Conservation (phyloP, 257 asterid genomes). For the Avicennia marina region DNA sequence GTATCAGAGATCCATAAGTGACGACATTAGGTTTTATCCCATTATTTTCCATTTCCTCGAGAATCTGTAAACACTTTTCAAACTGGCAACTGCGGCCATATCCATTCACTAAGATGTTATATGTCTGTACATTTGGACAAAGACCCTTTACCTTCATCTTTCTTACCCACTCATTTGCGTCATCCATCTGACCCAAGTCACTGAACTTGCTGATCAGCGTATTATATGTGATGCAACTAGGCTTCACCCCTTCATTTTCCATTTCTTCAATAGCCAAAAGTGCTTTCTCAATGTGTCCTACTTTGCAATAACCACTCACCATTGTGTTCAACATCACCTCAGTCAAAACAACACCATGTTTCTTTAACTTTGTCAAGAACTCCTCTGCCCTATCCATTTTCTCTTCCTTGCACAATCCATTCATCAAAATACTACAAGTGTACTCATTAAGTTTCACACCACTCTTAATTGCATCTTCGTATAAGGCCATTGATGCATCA, state of each 20-base stretch:
- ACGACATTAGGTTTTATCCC: conserved; percentile 51
- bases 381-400: conserved; percentile 55
- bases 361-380: conserved; percentile 43
- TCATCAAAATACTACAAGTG: conserved; percentile 50
- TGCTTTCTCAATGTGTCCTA: conserved; percentile 51
- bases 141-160: conserved; percentile 55
- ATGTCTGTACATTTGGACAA: conserved; percentile 53
- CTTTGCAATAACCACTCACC: conserved; percentile 61
- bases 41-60: conserved; percentile 64
- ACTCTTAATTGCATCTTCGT: conserved; percentile 39
- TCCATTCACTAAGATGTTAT: conserved; percentile 68
- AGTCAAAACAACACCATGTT: conserved; percentile 44
- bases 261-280: conserved; percentile 39
- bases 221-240: conserved; percentile 62
- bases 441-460: conserved; percentile 50
- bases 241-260: conserved; percentile 56
- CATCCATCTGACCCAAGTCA: conserved; percentile 51
- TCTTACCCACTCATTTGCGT: conserved; percentile 47
- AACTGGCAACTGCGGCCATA: conserved; percentile 49
- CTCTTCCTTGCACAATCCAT: conserved; percentile 57
- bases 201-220: conserved; percentile 42
- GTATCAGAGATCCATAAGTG: conserved; percentile 67
- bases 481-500: conserved; percentile 51
- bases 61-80: conserved; percentile 60
- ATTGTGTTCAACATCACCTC: conserved; percentile 56